Conservation (phyloP, 2,329 filamentous ascomycete species). For the Sporothrix pseudoabietina region DNA sequence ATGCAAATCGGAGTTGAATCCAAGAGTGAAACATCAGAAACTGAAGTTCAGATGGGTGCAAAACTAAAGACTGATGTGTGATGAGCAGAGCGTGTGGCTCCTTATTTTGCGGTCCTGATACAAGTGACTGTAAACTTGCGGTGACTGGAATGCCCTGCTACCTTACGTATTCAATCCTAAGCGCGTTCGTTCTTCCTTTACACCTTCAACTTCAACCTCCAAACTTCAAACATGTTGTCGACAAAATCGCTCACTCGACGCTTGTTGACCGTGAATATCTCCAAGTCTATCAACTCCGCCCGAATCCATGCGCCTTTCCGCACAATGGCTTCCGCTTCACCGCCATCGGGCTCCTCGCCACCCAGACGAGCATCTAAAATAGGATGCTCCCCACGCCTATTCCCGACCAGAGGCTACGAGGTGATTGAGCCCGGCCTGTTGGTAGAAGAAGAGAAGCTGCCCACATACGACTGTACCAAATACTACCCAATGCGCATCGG, state of each 20-base stretch:
- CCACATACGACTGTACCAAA: slow-evolving; percentile 2
- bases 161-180: neutral
- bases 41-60: too few species aligned
- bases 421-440: neutral
- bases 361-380: neutral
- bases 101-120: too few species aligned
- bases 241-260: slow-evolving; percentile 9
- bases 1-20: too few species aligned
- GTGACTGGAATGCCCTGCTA: neutral
- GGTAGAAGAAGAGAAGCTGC: slow-evolving; percentile 14
- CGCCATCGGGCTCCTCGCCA: neutral
- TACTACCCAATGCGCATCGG: slow-evolving; percentile 10
- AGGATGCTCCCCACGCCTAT: neutral
- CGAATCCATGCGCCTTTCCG: neutral
- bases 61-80: too few species aligned
- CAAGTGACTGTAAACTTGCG: neutral
- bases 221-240: neutral
- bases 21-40: too few species aligned
- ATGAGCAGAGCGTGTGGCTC: too few species aligned
- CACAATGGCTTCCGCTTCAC: slow-evolving; percentile 4
- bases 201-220: neutral
- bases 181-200: neutral
- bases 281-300: neutral
- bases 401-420: neutral
- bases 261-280: neutral